A percentile compares a stretch with the other conserved stretches of the same genome.
phyloP scores from a whole-genome alignment of 805 yeast genomes.

The Metschnikowia sp. region DNA sequence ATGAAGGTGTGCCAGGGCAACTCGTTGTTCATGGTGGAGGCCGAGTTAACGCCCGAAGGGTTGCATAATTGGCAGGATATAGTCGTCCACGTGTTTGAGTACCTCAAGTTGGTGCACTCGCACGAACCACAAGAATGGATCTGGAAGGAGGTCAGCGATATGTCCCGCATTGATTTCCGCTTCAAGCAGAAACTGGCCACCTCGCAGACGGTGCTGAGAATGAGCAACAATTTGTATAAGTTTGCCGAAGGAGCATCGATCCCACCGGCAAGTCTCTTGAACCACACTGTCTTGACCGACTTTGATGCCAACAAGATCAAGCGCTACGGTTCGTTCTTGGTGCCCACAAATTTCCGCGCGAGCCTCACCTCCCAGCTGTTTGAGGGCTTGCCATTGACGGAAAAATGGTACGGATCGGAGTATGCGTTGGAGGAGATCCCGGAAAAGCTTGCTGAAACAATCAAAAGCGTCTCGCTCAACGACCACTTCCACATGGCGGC shows the following conservation, averaged over 20 bases:
- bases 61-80: slow-evolving; percentile 60
- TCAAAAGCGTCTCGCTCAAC: slow-evolving; percentile 27
- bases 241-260: slow-evolving; percentile 32
- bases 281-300: slow-evolving; percentile 52
- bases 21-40: slow-evolving; percentile 62
- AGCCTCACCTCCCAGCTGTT: slow-evolving; percentile 52
- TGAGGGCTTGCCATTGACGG: slow-evolving; percentile 46
- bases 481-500: slow-evolving; percentile 56
- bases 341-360: slow-evolving; percentile 58
- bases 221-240: slow-evolving; percentile 62
- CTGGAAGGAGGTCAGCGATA: slow-evolving; percentile 68
- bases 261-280: slow-evolving; percentile 64
- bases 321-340: slow-evolving; percentile 48
- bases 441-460: slow-evolving; percentile 28
- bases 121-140: slow-evolving; percentile 75
- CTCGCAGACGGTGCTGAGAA: slow-evolving; percentile 64
- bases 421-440: slow-evolving; percentile 52
- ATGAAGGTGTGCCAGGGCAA: slow-evolving; percentile 63
- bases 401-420: slow-evolving; percentile 91
- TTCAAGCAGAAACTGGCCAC: slow-evolving; percentile 78
- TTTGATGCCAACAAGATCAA: slow-evolving; percentile 55
- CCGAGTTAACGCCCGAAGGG: slow-evolving; percentile 78
- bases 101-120: slow-evolving; percentile 54
- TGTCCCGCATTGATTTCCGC: slow-evolving; percentile 67
- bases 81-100: slow-evolving; percentile 61